A percentile compares a stretch with the other conserved stretches of the same genome.
Evolutionary conservation across 345 rosid genomes (phyloP).

Genomic region (Murraya koenigii): DNA sequence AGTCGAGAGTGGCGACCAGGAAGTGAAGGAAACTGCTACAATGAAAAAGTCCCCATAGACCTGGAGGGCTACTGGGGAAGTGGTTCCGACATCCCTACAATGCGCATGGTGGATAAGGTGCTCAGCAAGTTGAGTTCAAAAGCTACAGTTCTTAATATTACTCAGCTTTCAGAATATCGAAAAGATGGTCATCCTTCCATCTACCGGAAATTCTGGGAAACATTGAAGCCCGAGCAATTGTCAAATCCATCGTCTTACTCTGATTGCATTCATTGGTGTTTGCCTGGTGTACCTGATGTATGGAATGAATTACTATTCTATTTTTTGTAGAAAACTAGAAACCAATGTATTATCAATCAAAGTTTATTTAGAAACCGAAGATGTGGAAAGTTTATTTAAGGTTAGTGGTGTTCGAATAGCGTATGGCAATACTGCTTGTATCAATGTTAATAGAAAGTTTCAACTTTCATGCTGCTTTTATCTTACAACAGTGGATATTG

Average conservation of each 20-base stretch:
- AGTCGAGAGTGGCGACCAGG: constrained; percentile 77
- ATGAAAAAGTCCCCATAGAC: constrained; percentile 58
- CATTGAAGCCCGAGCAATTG: constrained; percentile 53
- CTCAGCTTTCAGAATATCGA: constrained; percentile 92
- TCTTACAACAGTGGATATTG: not conserved
- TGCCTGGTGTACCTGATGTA: constrained; percentile 92
- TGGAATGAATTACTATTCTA: constrained; percentile 93
- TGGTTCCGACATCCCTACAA: constrained; percentile 75
- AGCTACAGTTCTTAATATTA: constrained; percentile 75
- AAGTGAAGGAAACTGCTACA: constrained; percentile 79
- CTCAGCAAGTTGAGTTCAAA: constrained; percentile 58
- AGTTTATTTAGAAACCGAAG: not conserved
- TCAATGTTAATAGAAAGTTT: not conserved
- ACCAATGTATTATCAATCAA: not conserved
- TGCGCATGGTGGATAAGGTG: constrained; percentile 73
- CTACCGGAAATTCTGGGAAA: constrained; percentile 94
- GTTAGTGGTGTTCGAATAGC: not conserved
- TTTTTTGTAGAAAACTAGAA: constrained; percentile 38
- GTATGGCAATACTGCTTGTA: not conserved
- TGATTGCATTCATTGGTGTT: constrained; percentile 96
- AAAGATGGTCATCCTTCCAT: constrained; percentile 95
- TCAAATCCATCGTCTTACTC: constrained; percentile 70
- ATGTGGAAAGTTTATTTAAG: not conserved
- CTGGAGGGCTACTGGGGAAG: constrained; percentile 83
- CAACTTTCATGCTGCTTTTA: not conserved